Percentiles rank a stretch among this genome's conserved stretches.
These are phyloP conservation scores for Inonotus obliquus DNA, from an alignment of 1,284 basidiomycete species.

Conservation along the genomic window DNA sequence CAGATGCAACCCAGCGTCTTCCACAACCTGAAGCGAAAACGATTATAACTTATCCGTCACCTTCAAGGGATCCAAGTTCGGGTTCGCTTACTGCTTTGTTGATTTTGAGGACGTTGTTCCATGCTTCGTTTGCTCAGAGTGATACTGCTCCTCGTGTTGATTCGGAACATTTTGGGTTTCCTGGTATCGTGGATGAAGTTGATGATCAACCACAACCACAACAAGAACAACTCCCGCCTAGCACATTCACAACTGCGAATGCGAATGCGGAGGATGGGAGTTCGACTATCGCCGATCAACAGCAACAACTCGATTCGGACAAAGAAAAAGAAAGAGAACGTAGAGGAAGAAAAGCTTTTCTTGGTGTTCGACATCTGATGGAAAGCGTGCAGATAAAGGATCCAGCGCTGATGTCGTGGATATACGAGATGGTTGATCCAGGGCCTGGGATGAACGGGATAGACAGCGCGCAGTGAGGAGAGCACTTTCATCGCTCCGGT, in stretches of 20 bases:
- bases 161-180: slow-evolving; percentile 79
- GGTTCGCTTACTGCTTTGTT: slow-evolving; percentile 70
- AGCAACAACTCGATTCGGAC: slow-evolving; percentile 39
- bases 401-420: slow-evolving; percentile 68
- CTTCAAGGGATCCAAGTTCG: slow-evolving; percentile 61
- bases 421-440: slow-evolving; percentile 68
- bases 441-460: slow-evolving; percentile 37
- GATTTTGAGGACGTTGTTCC: slow-evolving; percentile 70
- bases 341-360: slow-evolving; percentile 65
- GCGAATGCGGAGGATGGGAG: slow-evolving; percentile 25
- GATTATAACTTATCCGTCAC: slow-evolving; percentile 49
- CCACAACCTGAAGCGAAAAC: slow-evolving; percentile 60
- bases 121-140: slow-evolving; percentile 62
- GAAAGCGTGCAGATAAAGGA: slow-evolving; percentile 65
- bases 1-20: slow-evolving; percentile 56
- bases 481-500: background rate
- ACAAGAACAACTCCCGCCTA: background rate
- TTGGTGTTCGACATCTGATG: slow-evolving; percentile 53
- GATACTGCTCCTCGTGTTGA: slow-evolving; percentile 71
- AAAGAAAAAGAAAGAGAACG: slow-evolving; percentile 61
- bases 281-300: too few species aligned
- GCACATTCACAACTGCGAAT: slow-evolving; percentile 27
- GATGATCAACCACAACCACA: slow-evolving; percentile 50
- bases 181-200: slow-evolving; percentile 63
- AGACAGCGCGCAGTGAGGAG: background rate